Evolutionary conservation across 768 basidiomycete genomes (phyloP), one percentile per base, ranked within the genome.

Genomic region (Austroboletus festivus): DNA sequence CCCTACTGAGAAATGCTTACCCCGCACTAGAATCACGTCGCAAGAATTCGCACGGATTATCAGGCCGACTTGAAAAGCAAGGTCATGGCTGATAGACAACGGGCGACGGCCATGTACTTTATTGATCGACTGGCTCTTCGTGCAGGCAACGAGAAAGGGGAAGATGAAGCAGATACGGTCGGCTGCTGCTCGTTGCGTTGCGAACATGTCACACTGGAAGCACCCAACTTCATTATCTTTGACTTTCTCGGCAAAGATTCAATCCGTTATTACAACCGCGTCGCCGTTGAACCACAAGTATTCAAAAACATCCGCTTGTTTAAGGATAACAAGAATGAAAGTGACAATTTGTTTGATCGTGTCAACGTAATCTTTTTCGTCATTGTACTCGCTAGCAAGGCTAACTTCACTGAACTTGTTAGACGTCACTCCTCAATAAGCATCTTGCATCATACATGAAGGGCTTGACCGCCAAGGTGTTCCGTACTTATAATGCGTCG

Each of bases 221-320:
- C 84, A 8, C 93, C 93, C 10, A 83, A 91, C 73, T 83, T 80
- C 59, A 83, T 98, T 66, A 75, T 89, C 48, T 95, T 99, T 68
- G 96, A 98, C 71, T 99, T 98, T 74, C 78, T 98, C 47, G 96
- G 96, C 70, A 99, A 99, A 77, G 96, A 99, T 67, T 97, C 94
- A 48, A 98, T 99, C 62, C 82, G 96, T 40, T 98, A 95, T 72
- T 93, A 89, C 70, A 94, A 95, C 62, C 82, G 83, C 52, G 93
- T 97, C 42, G 73, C 83, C 44, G 93, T 98, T 50, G 89, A 93
- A 48, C 70, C 82, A 13, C 93, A 94, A 65, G 86, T 99, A 30
- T 99, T 93, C 82, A 98, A 97, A 76, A 99, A 98, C 69, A 84
- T 99, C 61, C 86, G 89, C 54, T 84, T 97, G 55, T 98, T 96